phyloP scores from a whole-genome alignment of 2,329 filamentous ascomycete genomes.

The Capronia americana region DNA sequence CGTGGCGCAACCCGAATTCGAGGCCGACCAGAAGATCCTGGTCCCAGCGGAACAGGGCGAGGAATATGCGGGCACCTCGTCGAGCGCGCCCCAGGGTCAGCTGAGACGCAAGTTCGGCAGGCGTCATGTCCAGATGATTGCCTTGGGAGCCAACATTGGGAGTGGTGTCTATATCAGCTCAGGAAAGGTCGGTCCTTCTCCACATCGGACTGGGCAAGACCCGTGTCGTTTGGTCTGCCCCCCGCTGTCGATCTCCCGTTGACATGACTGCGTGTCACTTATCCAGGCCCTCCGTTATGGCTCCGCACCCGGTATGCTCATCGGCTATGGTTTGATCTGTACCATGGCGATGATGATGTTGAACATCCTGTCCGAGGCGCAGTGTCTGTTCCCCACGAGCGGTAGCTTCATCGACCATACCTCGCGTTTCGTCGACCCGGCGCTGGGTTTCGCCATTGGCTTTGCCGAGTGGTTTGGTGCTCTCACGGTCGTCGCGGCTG shows the following conservation, averaged over 20 bases:
- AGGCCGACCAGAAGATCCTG: no score
- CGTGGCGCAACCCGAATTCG: no score
- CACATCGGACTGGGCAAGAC: no score
- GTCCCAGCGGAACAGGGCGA: no score
- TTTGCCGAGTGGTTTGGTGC: constrained; percentile 21
- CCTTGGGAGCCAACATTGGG: constrained; percentile 64
- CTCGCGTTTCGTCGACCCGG: constrained; percentile 61
- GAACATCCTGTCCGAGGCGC: constrained; percentile 6
- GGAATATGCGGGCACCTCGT: no score
- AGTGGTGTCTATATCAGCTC: constrained; percentile 64
- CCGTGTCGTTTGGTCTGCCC: no score
- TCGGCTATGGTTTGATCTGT: constrained; percentile 1
- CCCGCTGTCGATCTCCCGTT: background rate
- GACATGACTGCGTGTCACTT: background rate
- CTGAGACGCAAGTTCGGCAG: constrained; percentile 48
- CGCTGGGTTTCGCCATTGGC: constrained; percentile 50
- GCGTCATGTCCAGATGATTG: constrained; percentile 66
- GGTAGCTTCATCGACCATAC: constrained; percentile 75
- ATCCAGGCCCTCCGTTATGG: constrained; percentile 8
- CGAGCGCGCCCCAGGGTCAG: constrained; percentile 41
- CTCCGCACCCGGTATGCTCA: background rate
- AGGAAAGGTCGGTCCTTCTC: constrained; percentile 43
- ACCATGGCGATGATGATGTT: background rate
- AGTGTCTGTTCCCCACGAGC: background rate
- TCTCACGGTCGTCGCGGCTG: constrained; percentile 28